Evolutionary conservation across 2,329 filamentous ascomycete genomes (phyloP), one percentile per base, ranked within the genome.

Genomic region (Sodiomyces alkalinus): DNA sequence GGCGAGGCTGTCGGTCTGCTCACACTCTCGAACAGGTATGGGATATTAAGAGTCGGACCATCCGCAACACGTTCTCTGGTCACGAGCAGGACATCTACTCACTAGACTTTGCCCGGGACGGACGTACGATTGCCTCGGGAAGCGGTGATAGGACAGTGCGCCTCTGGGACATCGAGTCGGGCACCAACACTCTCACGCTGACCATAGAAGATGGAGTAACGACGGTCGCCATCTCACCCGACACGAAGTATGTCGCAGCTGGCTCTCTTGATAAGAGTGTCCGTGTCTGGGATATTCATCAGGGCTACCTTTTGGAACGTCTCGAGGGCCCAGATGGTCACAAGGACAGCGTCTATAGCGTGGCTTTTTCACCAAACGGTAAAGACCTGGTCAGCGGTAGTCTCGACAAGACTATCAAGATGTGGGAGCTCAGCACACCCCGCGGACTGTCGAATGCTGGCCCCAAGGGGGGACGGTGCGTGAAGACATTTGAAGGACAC

Each of bases 61-160:
- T 98, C 49, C 81, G 85, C 45, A 83, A 90, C 48, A 83, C 83
- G 21, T 96, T 98, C 56, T 68, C 76, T n/a, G 90, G 90, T 15
- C 90, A 98, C 54, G 90, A 98, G 54, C 87, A 98, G 55, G 90
- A 98, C 41, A 98, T 98, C 38, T 96, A 96, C 56, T 92, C 82
- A 5, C 65, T 96, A 4, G 90, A 96, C 55, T 98, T 93, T 53
- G 81, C 87, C 18, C 77, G 83, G 22, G 92, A 94, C 43, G 87
- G 87, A 20, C 79, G 83, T 30, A 85, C 85, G 33, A 96, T 98
- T 44, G 90, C 87, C 5, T 96, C 90, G 6, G 90, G 90, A 26
- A 92, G 82, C 51, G 90, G 90, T 32, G 90, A 98, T 45, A 69
- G 90, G 42, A 94, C 85, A 11, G 90, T 96, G 31, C 79, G 87